Evolutionary conservation across 345 rosid genomes (phyloP), one percentile per base, ranked within the genome.

Genomic region (Viola odorata): DNA sequence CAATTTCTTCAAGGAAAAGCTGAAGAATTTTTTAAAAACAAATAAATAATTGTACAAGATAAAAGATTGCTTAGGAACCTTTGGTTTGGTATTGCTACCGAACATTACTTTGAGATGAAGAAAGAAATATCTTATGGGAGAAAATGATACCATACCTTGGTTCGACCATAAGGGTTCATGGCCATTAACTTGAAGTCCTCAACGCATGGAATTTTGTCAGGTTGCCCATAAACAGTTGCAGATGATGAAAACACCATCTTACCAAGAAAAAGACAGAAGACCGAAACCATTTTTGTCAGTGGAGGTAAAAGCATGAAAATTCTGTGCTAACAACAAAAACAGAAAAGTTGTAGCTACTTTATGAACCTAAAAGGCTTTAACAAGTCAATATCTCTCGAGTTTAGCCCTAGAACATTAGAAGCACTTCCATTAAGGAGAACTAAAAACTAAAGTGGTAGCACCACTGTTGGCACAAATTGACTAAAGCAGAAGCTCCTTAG

Each of bases 191-290:
- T 72, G 65, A 81, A 87, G 77, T 82, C 86, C 80, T 89, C 99
- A 38, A 75, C 81, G 70, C 96, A 89, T 3, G 97, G 95, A 50
- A 87, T 82, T 72, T 75, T 81, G 36, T 86, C 89, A 12, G 99
- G 99, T 74, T 94, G 97, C 69, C 97, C 95, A 74, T 90, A 94
- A 47, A 90, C 96, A 55, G 99, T 94, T 37, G 99, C 88, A 23
- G 97, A 90, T 53, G 99, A 94, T n/a, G 99, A 94, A 74, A 94
- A 94, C 44, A 87, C 97, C 87, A 90, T 80, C 97, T 90, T 4
- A 40, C 12, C n/a, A 14, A 56, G 37, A 45, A 5, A 39, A 32
- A 6, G 0, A 7, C 50, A 45, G 41, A 36, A 64, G 3, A 13
- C 36, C 42, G 41, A 40, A 50, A 15, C 42, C 47, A 23, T 4